A percentile compares a stretch with the other conserved stretches of the same genome.
These are phyloP conservation scores for Neurospora intermedia DNA, from an alignment of 495 filamentous ascomycete genomes.

Conservation along the genomic window DNA sequence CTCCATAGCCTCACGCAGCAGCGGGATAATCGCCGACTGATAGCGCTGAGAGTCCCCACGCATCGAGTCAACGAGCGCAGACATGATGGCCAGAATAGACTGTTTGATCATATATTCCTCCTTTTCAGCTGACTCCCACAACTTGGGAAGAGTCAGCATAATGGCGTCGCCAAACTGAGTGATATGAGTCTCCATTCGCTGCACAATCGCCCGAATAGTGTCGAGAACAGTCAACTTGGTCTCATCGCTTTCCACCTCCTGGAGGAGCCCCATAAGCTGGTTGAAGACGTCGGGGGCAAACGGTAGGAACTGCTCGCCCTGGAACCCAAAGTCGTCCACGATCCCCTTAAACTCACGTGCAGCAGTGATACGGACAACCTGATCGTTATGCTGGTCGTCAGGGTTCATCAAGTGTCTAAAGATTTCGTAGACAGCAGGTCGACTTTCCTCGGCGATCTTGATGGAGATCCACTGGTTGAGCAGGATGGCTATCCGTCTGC, in stretches of 20 bases:
- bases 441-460: slow-evolving; percentile 50
- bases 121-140: slow-evolving; percentile 75
- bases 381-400: slow-evolving; percentile 70
- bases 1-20: slow-evolving; percentile 68
- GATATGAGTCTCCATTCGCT: slow-evolving; percentile 66
- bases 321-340: slow-evolving; percentile 77
- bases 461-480: slow-evolving; percentile 83
- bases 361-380: slow-evolving; percentile 84
- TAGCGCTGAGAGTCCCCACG: slow-evolving; percentile 61
- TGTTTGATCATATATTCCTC: slow-evolving; percentile 83
- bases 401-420: slow-evolving; percentile 79
- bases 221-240: slow-evolving; percentile 79
- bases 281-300: slow-evolving; percentile 60
- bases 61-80: slow-evolving; percentile 69
- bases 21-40: slow-evolving; percentile 61
- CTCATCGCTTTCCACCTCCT: slow-evolving; percentile 73
- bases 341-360: slow-evolving; percentile 71
- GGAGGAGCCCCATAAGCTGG: slow-evolving; percentile 60
- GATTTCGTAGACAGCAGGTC: slow-evolving; percentile 72
- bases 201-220: slow-evolving; percentile 69
- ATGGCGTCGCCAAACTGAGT: slow-evolving; percentile 69
- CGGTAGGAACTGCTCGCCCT: slow-evolving; percentile 55
- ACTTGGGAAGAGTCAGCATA: slow-evolving; percentile 62
- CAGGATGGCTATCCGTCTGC: slow-evolving; percentile 76
- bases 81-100: slow-evolving; percentile 72